Evolutionary conservation across 345 rosid genomes (phyloP), one percentile per base, ranked within the genome.

Genomic region (Syzygium oleosum): DNA sequence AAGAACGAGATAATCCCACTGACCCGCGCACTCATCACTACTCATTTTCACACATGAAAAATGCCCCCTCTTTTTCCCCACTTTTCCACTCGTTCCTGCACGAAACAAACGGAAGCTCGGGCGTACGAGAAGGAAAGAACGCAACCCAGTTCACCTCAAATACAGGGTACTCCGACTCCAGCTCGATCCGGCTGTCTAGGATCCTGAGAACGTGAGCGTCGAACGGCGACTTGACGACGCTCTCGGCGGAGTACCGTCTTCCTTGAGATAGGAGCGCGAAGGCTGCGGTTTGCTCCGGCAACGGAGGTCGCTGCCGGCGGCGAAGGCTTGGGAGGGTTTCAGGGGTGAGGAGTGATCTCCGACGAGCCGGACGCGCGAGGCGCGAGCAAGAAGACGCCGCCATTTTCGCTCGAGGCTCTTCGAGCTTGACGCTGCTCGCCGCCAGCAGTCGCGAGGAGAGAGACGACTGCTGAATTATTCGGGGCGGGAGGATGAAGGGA

Each of bases 131-230:
- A 13, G n/a, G 22, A 49, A 43, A 54, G 77, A n/a, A 51, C 25
- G 21, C 16, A 34, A n/a, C 58, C 34, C 49, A 65, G 23, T 49
- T 19, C 78, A 94, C 98, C 95, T 91, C 91, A 19, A 89, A 91
- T 0, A 96, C 95, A 87, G 98, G 96, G 85, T 92, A 93, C 3
- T 94, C 94, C 21, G 89, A 89, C 90, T 93, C 95, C 93, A 92
- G 92, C 2, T 94, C 93, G 90, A 95, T 92, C 90, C 94, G 92
- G 65, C 91, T 89, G 87, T 91, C 86, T 78, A 95, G 88, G 91
- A 95, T 95, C 87, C 98, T 91, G 90, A 96, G 93, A 41, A 96
- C 90, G 91, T 95, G 94, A 53, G 96, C 90, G 5, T 87, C 92
- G 92, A 94, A 91, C 12, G 92, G 95, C 9, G 98, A 94, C 56